These are phyloP conservation scores for Rutstroemia sydowiana DNA, from an alignment of 2,329 filamentous ascomycete species.

Conservation along the genomic window DNA sequence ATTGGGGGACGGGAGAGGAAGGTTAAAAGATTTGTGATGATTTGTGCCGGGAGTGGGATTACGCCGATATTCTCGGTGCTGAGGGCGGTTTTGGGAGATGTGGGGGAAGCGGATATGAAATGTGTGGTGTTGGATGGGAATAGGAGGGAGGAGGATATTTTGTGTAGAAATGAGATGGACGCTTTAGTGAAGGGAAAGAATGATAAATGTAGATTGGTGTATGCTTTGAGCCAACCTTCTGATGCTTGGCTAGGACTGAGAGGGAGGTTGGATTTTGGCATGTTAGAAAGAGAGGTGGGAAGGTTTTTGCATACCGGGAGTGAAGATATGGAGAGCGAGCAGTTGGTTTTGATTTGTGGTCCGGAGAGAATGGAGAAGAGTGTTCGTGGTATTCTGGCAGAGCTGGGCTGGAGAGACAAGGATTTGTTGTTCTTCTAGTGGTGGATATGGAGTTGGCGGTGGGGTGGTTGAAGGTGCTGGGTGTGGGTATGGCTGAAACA, in stretches of 20 bases:
- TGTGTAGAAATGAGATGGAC: constrained; percentile 69
- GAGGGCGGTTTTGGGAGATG: constrained; percentile 59
- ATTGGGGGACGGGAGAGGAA: constrained; percentile 49
- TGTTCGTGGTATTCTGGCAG: constrained; percentile 47
- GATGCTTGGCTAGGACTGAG: constrained; percentile 59
- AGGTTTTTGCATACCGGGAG: constrained; percentile 23
- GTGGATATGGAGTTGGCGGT: background rate
- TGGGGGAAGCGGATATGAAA: constrained; percentile 56
- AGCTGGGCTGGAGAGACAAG: constrained; percentile 63
- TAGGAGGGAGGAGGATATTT: constrained; percentile 69
- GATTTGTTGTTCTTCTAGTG: constrained; percentile 68
- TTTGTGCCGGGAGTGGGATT: constrained; percentile 82
- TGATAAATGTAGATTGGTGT: constrained; percentile 54
- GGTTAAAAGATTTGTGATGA: constrained; percentile 71
- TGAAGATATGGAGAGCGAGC: constrained; percentile 30
- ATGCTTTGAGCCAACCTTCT: constrained; percentile 59
- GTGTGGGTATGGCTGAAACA: no score
- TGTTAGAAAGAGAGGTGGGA: constrained; percentile 54
- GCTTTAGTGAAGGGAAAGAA: constrained; percentile 44
- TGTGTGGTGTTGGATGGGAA: constrained; percentile 79
- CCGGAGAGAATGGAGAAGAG: constrained; percentile 67
- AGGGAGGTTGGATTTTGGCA: constrained; percentile 57
- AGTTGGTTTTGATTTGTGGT: constrained; percentile 72
- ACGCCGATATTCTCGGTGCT: constrained; percentile 88
- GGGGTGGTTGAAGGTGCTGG: background rate